Evolutionary conservation across 441 rosid genomes (phyloP), one percentile per base, ranked within the genome.

Genomic region (Euphorbia schlechtendalii): DNA sequence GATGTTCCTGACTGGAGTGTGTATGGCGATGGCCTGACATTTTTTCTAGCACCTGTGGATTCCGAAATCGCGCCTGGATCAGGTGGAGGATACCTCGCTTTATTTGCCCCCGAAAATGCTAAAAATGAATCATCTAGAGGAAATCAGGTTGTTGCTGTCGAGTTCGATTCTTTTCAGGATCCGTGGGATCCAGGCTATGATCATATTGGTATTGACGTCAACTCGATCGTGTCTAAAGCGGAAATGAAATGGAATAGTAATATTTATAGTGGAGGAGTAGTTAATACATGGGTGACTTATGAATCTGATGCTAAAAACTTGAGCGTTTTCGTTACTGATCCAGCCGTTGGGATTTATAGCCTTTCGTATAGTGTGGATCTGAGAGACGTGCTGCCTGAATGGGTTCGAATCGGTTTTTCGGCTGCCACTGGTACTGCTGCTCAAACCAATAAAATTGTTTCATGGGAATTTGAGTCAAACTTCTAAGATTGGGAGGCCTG

Each of bases 151-250:
- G 63, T 73, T 5, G 66, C 72, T 0, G 59, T 73, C 3, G 76
- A 73, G 62, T 68, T 68, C n/a, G 76, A 68, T 32, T 64, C 72
- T 21, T 66, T 27, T 43, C 17, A 13, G 5, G 41, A 38, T 38
- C 41, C 41, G 1, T 66, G 70, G 62, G 74, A 71, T 53, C 70
- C 74, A 15, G 34, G n/a, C 8, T 12, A 40, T 28, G 57, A 54
- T 54, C 70, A 71, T 18, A 67, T 59, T 18, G 64, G 70, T 5
- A 59, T 67, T 12, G 15, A 59, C 32, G 70, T 67, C 10, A 59
- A 67, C 57, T 67, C 70, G 21, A 60, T 58, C 15, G 49, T 9
- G 0, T 67, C 64, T 18, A 21, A 13, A 3, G 63, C 59, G 1
- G 17, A 48, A 30, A 8, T 3, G 32, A 13, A 34, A 13, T 59